These are phyloP conservation scores for Raphanus hybrid DNA, from an alignment of 441 rosid genomes.

Conservation along the genomic window DNA sequence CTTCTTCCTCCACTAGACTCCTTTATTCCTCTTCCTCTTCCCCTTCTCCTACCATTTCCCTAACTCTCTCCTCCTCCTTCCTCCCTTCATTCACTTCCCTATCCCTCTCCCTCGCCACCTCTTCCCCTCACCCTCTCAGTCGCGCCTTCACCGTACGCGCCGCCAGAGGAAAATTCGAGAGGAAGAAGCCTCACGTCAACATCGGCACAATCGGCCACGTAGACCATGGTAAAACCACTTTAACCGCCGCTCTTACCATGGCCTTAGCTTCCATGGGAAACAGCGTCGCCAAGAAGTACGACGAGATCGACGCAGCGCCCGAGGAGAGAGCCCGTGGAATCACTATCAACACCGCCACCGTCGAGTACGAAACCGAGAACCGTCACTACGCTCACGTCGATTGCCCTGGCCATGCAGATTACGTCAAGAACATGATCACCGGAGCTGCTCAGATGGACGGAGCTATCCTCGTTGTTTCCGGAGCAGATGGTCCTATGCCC, in stretches of 20 bases:
- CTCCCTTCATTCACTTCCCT: slow-evolving; percentile 47
- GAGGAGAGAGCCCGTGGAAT: background rate
- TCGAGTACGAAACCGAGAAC: background rate
- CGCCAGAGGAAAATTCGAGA: slow-evolving; percentile 1
- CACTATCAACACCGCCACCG: background rate
- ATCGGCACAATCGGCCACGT: slow-evolving; percentile 1
- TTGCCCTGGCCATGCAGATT: background rate
- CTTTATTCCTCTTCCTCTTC: slow-evolving; percentile 15
- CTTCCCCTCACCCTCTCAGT: slow-evolving; percentile 43
- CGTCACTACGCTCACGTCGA: background rate
- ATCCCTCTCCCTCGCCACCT: slow-evolving; percentile 41
- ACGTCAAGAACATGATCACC: slow-evolving; percentile 6
- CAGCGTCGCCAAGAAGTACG: background rate
- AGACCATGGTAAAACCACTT: background rate
- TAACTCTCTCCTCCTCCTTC: slow-evolving; percentile 42
- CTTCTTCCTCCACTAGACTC: slow-evolving; percentile 31
- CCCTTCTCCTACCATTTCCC: slow-evolving; percentile 14
- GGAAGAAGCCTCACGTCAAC: slow-evolving; percentile 9
- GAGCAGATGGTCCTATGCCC: background rate
- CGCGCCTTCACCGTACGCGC: slow-evolving; percentile 7
- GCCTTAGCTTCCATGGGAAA: slow-evolving; percentile 5
- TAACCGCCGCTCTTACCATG: background rate
- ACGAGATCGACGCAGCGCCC: background rate
- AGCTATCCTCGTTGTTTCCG: background rate
- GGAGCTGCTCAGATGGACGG: slow-evolving; percentile 6